These are phyloP conservation scores for Calophaca sinica DNA, from an alignment of 306 rosid species.

Conservation along the genomic window DNA sequence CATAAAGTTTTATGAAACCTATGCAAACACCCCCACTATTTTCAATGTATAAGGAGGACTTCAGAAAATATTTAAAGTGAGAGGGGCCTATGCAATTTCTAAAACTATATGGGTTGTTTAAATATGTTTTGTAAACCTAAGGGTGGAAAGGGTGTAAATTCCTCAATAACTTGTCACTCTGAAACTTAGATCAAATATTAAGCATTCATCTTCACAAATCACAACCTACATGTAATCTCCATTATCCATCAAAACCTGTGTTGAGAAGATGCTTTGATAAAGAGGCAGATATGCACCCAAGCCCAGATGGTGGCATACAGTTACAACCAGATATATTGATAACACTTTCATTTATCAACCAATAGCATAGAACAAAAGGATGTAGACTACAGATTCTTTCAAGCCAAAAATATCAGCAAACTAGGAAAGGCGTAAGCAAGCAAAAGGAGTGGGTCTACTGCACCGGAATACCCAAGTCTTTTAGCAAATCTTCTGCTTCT, in stretches of 20 bases:
- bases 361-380: neutral
- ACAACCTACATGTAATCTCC: neutral
- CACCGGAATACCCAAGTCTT: constrained; percentile 89
- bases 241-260: neutral
- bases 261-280: neutral
- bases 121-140: constrained; percentile 8
- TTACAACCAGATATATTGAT: neutral
- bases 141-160: neutral
- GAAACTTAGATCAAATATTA: neutral
- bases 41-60: neutral
- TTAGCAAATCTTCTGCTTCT: constrained; percentile 81
- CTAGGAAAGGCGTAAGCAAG: constrained; percentile 18
- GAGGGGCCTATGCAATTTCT: constrained; percentile 3
- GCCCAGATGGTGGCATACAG: neutral
- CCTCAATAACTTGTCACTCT: constrained; percentile 3
- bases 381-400: constrained; percentile 21
- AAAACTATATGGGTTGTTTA: constrained; percentile 9
- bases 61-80: neutral
- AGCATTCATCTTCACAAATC: constrained; percentile 5
- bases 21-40: neutral
- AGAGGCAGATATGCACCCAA: neutral
- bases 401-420: constrained; percentile 34
- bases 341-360: constrained; percentile 8
- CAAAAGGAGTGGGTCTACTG: constrained; percentile 31
- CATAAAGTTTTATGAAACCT: constrained; percentile 2